Evolutionary conservation across 345 rosid genomes (phyloP).

Genomic region (Pugionium cornutum): DNA sequence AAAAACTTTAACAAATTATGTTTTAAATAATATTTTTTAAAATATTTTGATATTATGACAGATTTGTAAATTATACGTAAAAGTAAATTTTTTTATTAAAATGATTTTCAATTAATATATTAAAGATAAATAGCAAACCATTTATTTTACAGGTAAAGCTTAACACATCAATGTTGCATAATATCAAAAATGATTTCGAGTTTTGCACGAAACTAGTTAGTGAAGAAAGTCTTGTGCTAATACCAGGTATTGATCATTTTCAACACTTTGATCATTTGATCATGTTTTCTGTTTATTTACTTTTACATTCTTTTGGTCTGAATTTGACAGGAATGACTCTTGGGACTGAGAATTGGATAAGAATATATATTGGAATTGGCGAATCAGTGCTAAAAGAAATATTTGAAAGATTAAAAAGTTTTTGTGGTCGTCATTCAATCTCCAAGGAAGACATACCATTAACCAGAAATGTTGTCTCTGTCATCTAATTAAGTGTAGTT

Average conservation of each 20-base stretch:
- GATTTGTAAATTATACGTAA: no score
- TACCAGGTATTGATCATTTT: slow-evolving; percentile 50
- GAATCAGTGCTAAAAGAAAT: slow-evolving; percentile 52
- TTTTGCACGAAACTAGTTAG: slow-evolving; percentile 56
- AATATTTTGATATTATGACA: no score
- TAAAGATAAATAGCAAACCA: no score
- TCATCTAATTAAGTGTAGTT: neutral
- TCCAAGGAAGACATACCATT: neutral
- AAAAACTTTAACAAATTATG: no score
- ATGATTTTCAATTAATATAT: no score
- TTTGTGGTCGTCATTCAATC: slow-evolving; percentile 47
- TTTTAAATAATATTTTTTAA: no score
- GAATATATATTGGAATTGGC: slow-evolving; percentile 51
- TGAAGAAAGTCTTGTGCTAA: slow-evolving; percentile 62
- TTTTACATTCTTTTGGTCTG: neutral
- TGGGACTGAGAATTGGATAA: slow-evolving; percentile 62
- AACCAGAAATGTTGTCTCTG: slow-evolving; percentile 6
- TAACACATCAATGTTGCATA: slow-evolving; percentile 49
- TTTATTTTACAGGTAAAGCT: slow-evolving; percentile 52
- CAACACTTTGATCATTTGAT: neutral
- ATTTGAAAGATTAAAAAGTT: slow-evolving; percentile 54
- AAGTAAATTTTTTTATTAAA: no score
- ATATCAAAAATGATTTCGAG: slow-evolving; percentile 55
- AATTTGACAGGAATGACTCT: slow-evolving; percentile 46
- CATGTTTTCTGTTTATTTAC: no score